Percentiles rank a stretch among this genome's conserved stretches.
Evolutionary conservation across 768 basidiomycete genomes (phyloP).

Genomic region (Mycena alexandri): DNA sequence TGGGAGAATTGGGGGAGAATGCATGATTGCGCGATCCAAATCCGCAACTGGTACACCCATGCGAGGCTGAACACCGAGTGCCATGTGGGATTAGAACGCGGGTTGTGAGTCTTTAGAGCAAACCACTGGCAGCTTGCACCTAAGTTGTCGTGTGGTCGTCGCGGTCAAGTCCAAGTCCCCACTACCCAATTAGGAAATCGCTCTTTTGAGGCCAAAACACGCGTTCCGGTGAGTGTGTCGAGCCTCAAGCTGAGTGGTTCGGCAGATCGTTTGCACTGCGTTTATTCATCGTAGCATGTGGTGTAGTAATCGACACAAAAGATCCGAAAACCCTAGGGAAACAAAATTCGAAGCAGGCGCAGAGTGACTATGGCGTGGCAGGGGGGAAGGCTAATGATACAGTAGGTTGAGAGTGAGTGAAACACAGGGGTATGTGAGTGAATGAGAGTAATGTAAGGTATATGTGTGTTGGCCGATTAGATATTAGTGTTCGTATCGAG

Average conservation of each 20-base stretch:
- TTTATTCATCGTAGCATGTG: slow-evolving; percentile 22
- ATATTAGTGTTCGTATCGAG: slow-evolving; percentile 21
- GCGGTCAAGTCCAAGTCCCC: too few species aligned
- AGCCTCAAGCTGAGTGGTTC: background rate
- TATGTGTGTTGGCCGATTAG: slow-evolving; percentile 16
- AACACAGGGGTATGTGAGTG: slow-evolving; percentile 1
- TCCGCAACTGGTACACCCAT: too few species aligned
- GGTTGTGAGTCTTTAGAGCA: too few species aligned
- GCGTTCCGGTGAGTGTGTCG: too few species aligned
- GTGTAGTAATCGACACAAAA: slow-evolving; percentile 18
- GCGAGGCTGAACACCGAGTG: too few species aligned
- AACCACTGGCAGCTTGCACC: slow-evolving; percentile 15
- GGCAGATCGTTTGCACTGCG: background rate
- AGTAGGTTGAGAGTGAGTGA: slow-evolving; percentile 2
- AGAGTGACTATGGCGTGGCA: slow-evolving; percentile 23
- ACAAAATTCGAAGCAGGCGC: slow-evolving; percentile 12
- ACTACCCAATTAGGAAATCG: too few species aligned
- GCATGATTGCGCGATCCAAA: background rate
- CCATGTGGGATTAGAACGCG: too few species aligned
- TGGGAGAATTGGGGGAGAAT: too few species aligned
- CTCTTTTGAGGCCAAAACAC: too few species aligned
- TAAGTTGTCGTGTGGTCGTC: background rate
- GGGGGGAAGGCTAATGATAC: slow-evolving; percentile 17
- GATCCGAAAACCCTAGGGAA: slow-evolving; percentile 6
- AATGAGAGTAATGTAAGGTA: slow-evolving; percentile 25